Base-by-base conservation (phyloP, 225 moss, liverwort and hornwort species). In the Bryum argenteum region DNA sequence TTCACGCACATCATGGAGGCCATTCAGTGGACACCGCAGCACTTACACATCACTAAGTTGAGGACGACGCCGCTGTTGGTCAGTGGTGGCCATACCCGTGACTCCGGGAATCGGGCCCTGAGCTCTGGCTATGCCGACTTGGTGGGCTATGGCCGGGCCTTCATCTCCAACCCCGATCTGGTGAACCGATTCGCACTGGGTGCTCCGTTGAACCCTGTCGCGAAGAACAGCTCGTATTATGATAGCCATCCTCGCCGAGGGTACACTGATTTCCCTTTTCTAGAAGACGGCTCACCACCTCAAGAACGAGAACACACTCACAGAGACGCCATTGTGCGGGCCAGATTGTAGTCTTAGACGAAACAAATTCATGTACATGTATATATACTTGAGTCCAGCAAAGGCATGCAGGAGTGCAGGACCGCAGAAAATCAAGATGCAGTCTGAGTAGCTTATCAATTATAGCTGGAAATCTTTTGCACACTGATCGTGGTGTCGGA, bases 151-250 rank as follows among this genome's bases (percentile, higher is more conserved):
- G 75, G 79, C 0, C 21, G 59, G 1, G 38, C 65, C 0, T 79
- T 75, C 51, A 70, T 79, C 5, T 40, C 58, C 2, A 75, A 75
- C 19, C 70, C 53, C 0, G 70, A 79, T 14, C 11, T 79, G 11
- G 37, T 65, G 9, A 26, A 8, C 4, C 11, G 59, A 4, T 75
- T 75, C 14, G 41, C 28, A 0, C 0, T 50, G 6, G 63, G 51
- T 6, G 69, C 69, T 0, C 6, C 12, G 20, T 42, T 74, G 41
- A 74, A 70, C 22, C 5, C 10, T 3, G 3, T 0, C 3, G 50
- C 38, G 0, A 48, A 58, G 2, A 37, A 23, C 3, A 9, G 0
- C 0, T 22, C 64, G 23, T 58, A 64, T 1, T 74, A 74, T 11
- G 26, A 54, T 0, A 17, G 37, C 43, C n/a, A 70, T 47, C 52